Evolutionary conservation across 1,284 basidiomycete genomes (phyloP).

Genomic region (Leccinum fuscescens): DNA sequence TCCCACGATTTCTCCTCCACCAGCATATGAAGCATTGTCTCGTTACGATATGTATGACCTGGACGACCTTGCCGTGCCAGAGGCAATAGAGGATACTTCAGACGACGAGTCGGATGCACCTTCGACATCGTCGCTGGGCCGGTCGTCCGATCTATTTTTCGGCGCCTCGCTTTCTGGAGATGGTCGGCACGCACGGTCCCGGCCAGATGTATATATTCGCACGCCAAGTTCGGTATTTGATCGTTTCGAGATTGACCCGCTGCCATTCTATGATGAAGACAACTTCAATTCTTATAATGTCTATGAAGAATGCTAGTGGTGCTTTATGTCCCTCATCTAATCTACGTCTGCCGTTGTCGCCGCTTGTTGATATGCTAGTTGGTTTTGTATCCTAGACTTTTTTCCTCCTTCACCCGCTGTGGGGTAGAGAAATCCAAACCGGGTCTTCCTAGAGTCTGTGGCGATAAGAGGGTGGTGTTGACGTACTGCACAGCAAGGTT

Average conservation of each 20-base stretch:
- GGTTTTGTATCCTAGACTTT: slow-evolving; percentile 26
- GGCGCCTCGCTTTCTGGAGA: slow-evolving; percentile 49
- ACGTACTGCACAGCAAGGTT: slow-evolving; percentile 59
- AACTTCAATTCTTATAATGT: slow-evolving; percentile 45
- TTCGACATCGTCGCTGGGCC: slow-evolving; percentile 58
- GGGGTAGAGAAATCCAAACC: not conserved
- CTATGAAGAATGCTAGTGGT: slow-evolving; percentile 61
- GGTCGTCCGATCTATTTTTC: slow-evolving; percentile 46
- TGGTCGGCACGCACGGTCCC: slow-evolving; percentile 44
- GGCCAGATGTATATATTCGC: slow-evolving; percentile 60
- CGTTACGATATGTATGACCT: slow-evolving; percentile 60
- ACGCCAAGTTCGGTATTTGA: slow-evolving; percentile 58
- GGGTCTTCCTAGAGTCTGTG: slow-evolving; percentile 1
- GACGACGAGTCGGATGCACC: slow-evolving; percentile 77
- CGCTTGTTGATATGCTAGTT: slow-evolving; percentile 30
- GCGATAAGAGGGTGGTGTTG: slow-evolving; percentile 21
- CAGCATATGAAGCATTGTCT: slow-evolving; percentile 55
- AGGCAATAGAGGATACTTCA: slow-evolving; percentile 77
- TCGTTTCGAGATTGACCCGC: slow-evolving; percentile 63
- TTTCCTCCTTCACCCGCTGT: not conserved
- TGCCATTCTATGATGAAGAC: slow-evolving; percentile 58
- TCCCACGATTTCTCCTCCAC: slow-evolving; percentile 39
- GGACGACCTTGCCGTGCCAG: slow-evolving; percentile 67
- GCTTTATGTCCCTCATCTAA: slow-evolving; percentile 34
- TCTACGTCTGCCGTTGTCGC: slow-evolving; percentile 19